Conservation (phyloP, 768 basidiomycete species). For the Phylloporus sp. region DNA sequence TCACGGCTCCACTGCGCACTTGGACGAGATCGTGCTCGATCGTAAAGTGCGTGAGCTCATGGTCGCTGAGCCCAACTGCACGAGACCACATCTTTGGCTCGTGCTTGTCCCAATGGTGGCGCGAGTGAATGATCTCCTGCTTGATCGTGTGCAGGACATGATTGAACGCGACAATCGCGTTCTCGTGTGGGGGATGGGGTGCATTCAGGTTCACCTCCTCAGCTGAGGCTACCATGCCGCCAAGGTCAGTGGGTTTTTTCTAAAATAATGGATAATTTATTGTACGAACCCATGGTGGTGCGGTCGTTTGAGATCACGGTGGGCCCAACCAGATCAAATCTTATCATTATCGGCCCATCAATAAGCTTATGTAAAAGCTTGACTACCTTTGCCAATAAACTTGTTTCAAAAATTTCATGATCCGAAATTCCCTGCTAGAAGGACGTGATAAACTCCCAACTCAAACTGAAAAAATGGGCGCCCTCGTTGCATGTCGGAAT, state of each 20-base stretch:
- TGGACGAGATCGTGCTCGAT: conserved; percentile 42
- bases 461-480: background rate
- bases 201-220: conserved; percentile 57
- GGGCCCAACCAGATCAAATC: background rate
- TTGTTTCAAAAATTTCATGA: conserved; percentile 26
- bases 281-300: conserved; percentile 25
- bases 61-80: conserved; percentile 48
- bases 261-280: background rate
- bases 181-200: conserved; percentile 55
- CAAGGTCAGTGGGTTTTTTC: conserved; percentile 7
- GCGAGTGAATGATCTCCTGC: conserved; percentile 60
- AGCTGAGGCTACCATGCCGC: conserved; percentile 44
- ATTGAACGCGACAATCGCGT: conserved; percentile 65
- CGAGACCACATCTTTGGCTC: conserved; percentile 60
- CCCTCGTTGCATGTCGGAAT: background rate
- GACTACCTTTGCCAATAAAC: conserved; percentile 20
- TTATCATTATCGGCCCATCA: background rate
- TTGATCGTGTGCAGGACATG: conserved; percentile 54
- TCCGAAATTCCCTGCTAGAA: conserved; percentile 8
- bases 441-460: background rate
- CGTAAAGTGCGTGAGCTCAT: conserved; percentile 48
- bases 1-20: conserved; percentile 52
- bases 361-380: conserved; percentile 1
- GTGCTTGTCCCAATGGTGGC: conserved; percentile 68
- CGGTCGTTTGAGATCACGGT: conserved; percentile 1